Base-by-base conservation (phyloP, 345 rosid species). In the Eucalyptus decipiens region DNA sequence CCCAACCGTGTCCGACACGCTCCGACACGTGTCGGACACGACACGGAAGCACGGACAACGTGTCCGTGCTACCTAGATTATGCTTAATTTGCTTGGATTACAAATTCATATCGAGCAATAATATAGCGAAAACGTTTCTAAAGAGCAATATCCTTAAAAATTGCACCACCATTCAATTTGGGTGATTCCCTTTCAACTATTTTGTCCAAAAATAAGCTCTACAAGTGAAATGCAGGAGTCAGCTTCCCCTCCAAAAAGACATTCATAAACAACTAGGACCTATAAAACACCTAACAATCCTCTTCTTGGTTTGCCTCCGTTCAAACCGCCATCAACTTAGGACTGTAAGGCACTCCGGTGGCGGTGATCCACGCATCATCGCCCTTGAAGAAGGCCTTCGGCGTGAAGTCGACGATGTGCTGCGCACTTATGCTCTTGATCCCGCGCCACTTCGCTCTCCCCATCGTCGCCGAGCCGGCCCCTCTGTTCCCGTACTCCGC, bases 401-500 rank as follows among this genome's bases (percentile, higher is more conserved):
- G 89, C 1, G 95, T 91, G 89, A 88, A 97, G 6, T 14, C 43
- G 26, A 34, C 60, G 47, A 92, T 94, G 4, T 91, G 91, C 19
- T 72, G 40, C 2, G 90, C 65, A 3, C 87, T 26, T 3, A 94
- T 50, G 86, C 83, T 93, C 93, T 90, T 93, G 49, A 95, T 86
- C 2, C 97, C 96, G 15, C 87, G 90, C 99, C 98, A 96, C 9
- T 50, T 92, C 13, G 93, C 99, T 86, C 96, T 93, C 16, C 80
- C 62, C 8, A 91, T 60, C 56, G 80, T 87, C 14, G 8, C 89
- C 5, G 99, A 90, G 32, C 99, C 98, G 34, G 94, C 92, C 45
- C 99, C 99, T 72, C 89, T 86, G 89, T 96, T 96, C 49, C 88
- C 52, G 58, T 88, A 93, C 93, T 97, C 99, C 0, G 95, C 92